These are phyloP conservation scores for Hypholoma sublateritium DNA, from an alignment of 768 basidiomycete species.

Conservation along the genomic window DNA sequence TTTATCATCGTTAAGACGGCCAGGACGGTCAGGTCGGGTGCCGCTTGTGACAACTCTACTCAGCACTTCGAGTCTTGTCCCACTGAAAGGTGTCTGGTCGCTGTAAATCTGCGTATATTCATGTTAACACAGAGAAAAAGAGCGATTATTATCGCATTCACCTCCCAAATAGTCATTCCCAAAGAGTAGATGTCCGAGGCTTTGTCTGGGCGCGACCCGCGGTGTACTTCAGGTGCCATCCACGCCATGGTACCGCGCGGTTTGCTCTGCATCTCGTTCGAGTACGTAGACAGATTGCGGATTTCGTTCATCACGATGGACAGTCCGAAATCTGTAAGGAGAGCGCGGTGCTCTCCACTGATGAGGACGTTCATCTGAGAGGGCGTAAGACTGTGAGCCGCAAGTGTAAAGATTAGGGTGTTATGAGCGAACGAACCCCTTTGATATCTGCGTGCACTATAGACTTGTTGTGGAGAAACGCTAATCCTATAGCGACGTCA, in stretches of 20 bases:
- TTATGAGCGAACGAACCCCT: not conserved
- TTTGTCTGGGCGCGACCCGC: not conserved
- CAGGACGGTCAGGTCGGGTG: not conserved
- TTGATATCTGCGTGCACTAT: constrained; percentile 5
- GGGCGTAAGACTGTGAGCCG: not conserved
- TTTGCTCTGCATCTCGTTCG: not conserved
- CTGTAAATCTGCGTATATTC: not conserved
- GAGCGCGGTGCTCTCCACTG: not conserved
- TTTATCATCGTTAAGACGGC: not conserved
- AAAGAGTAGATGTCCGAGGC: not conserved
- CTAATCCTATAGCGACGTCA: not conserved
- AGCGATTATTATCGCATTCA: not conserved
- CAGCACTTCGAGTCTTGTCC: not conserved
- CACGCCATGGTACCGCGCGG: constrained; percentile 2
- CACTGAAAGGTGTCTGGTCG: not conserved
- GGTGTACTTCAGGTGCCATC: constrained; percentile 6
- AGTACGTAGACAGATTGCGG: not conserved
- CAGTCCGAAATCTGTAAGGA: not conserved
- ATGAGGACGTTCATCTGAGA: constrained; percentile 3
- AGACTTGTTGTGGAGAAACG: constrained; percentile 2
- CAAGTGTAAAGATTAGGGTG: not conserved
- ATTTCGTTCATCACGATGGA: constrained; percentile 1
- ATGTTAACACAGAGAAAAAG: too few relatives aligned
- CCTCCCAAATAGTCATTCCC: constrained; percentile 4
- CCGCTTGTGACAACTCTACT: not conserved